phyloP scores from a whole-genome alignment of 2,329 filamentous ascomycete species.

The Epichloe gansuensis region DNA sequence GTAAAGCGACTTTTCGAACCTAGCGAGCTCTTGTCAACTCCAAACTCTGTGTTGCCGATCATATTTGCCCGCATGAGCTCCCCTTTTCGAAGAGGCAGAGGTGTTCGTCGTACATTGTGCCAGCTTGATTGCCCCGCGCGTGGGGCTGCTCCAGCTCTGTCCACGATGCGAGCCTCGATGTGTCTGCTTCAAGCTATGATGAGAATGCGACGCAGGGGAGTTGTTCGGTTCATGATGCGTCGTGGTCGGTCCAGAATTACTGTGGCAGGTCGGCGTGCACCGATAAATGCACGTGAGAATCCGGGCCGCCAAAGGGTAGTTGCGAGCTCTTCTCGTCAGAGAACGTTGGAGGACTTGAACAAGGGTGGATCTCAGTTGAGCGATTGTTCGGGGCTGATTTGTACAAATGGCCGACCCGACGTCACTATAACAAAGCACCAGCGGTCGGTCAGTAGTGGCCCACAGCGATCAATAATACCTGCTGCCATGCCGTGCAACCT shows the following conservation, averaged over 20 bases:
- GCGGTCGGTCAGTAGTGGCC: too few species aligned
- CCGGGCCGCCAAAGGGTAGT: not conserved
- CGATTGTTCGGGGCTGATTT: not conserved
- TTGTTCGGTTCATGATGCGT: slow-evolving; percentile 14
- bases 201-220: slow-evolving; percentile 8
- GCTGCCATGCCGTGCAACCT: too few species aligned
- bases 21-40: slow-evolving; percentile 23
- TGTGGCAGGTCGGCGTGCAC: not conserved
- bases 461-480: too few species aligned
- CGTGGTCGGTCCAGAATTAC: not conserved
- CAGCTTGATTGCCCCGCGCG: slow-evolving; percentile 14
- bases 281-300: not conserved
- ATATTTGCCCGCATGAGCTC: not conserved
- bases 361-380: not conserved
- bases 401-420: too few species aligned
- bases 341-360: not conserved
- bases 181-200: slow-evolving; percentile 8
- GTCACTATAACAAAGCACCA: too few species aligned
- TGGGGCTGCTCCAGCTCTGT: slow-evolving; percentile 10
- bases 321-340: not conserved
- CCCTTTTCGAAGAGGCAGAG: not conserved
- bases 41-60: not conserved
- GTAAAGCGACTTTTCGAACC: slow-evolving; percentile 98
- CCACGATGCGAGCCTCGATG: slow-evolving; percentile 3
- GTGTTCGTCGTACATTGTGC: slow-evolving; percentile 1